A percentile compares a stretch with the other conserved stretches of the same genome.
Conservation (phyloP, 176 grass and related monocot species). For the Oryza coarctata region DNA sequence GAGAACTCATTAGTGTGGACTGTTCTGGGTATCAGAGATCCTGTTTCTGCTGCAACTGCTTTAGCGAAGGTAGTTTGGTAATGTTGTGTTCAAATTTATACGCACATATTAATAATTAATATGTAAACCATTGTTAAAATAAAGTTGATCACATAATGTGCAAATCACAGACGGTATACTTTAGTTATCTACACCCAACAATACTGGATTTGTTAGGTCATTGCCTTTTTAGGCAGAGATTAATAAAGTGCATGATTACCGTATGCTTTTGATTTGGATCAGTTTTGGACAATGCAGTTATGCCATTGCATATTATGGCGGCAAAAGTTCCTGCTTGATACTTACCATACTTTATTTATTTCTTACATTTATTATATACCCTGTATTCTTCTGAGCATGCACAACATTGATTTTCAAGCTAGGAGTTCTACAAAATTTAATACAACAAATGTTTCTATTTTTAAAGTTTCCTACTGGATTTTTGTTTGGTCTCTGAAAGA, state of each 20-base stretch:
- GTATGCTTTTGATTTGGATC: not conserved
- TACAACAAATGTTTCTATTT: not conserved
- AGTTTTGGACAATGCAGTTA: not conserved
- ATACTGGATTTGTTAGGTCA: no score
- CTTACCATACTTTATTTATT: not conserved
- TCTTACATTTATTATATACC: not conserved
- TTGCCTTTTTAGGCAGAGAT: not conserved
- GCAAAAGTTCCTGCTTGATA: not conserved
- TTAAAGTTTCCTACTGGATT: not conserved
- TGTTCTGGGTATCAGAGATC: slow-evolving; percentile 85
- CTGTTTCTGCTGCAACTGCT: slow-evolving; percentile 66
- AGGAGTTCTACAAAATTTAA: not conserved
- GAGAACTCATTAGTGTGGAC: slow-evolving; percentile 95
- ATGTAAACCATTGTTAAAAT: slow-evolving; percentile 10
- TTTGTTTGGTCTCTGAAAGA: not conserved
- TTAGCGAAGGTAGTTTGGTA: slow-evolving; percentile 68
- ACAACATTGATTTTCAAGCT: not conserved
- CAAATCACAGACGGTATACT: not conserved
- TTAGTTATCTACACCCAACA: not conserved
- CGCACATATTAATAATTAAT: slow-evolving; percentile 36
- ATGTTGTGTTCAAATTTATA: slow-evolving; percentile 26
- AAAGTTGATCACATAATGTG: not conserved
- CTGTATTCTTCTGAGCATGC: not conserved
- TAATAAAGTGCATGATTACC: not conserved
- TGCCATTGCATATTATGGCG: not conserved